phyloP scores from a whole-genome alignment of 495 filamentous ascomycete genomes.

The Hypoxylon trugodes region DNA sequence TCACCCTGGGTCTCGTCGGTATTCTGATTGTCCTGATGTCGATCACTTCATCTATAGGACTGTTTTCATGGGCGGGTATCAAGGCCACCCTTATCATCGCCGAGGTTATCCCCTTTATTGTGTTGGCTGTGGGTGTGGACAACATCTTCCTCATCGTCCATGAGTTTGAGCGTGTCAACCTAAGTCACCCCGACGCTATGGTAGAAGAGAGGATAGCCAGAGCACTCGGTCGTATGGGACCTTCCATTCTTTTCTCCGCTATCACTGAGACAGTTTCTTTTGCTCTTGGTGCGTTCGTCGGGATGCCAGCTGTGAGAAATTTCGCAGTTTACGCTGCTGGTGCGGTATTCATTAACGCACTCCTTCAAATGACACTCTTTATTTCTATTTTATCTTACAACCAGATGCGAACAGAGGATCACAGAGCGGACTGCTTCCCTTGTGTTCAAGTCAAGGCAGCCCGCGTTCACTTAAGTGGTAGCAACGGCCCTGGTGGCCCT shows the following conservation, averaged over 20 bases:
- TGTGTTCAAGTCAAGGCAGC: slow-evolving; percentile 79
- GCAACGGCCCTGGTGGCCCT: slow-evolving; percentile 44
- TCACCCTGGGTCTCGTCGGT: slow-evolving; percentile 88
- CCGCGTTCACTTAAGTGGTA: slow-evolving; percentile 56
- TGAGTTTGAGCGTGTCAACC: slow-evolving; percentile 94
- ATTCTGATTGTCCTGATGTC: slow-evolving; percentile 98
- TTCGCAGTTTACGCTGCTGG: slow-evolving; percentile 97
- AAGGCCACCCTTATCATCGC: slow-evolving; percentile 98
- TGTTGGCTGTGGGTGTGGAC: slow-evolving; percentile 94
- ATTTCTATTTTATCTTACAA: slow-evolving; percentile 90
- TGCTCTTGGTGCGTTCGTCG: slow-evolving; percentile 88
- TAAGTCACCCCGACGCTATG: slow-evolving; percentile 83
- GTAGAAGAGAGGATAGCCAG: slow-evolving; percentile 85
- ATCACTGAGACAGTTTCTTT: slow-evolving; percentile 94
- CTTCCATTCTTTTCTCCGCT: slow-evolving; percentile 95
- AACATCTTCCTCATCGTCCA: slow-evolving; percentile 99
- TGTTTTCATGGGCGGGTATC: slow-evolving; percentile 88
- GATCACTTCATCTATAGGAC: slow-evolving; percentile 89
- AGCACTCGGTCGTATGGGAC: slow-evolving; percentile 91
- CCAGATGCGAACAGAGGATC: slow-evolving; percentile 83
- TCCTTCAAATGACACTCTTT: slow-evolving; percentile 96
- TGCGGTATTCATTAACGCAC: slow-evolving; percentile 94
- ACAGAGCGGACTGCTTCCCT: slow-evolving; percentile 92
- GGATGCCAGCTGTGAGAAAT: slow-evolving; percentile 97
- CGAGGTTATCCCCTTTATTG: slow-evolving; percentile 97